Evolutionary conservation across 2,329 filamentous ascomycete species (phyloP), one percentile per base, ranked within the genome.

Genomic region (Cordyceps fumosorosea): DNA sequence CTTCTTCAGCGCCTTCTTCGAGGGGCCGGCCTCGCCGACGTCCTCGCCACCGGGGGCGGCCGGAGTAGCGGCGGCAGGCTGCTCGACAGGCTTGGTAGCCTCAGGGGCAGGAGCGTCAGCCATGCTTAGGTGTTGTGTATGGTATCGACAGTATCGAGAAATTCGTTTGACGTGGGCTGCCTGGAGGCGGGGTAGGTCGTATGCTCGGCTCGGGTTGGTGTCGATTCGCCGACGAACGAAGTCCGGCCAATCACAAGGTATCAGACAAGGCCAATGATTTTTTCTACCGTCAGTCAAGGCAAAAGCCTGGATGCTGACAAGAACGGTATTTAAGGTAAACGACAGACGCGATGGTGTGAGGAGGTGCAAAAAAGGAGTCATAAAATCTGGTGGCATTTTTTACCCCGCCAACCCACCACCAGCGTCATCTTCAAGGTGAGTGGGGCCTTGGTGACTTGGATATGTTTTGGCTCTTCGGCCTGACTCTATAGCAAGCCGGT

Each of bases 1-100:
- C 80, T 96, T 96, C 80, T 96, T 96, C 66, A 89, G 78, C 18
- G 87, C 91, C 76, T 88, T 93, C 79, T 96, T 93, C 64, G 88
- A 91, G 48, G 83, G 80, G 16, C 78, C 65, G 34, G 67, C 68
- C 34, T 62, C 64, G 42, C 64, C 65, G 2, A 48, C 65, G 3
- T 55, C 67, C 5, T 55, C 65, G 5, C 3, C 62, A 12, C 29
- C 56, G n/a, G 50, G 22, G 6, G 56, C 65, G 20, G 47, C 55
- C 20, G 54, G 12, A 16, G 61, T 56, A 11, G 57, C 57, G 18
- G 60, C 62, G 18, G 61, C 37, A 18, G 64, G 58, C 48, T 52
- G 18, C 51, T 63, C 62, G 16, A 14, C 52, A 16, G 63, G 55
- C 24, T 56, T 62, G 56, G 5, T 50, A 29, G 53, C 62, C 54